A percentile compares a stretch with the other conserved stretches of the same genome.
Conservation (phyloP, 1,284 basidiomycete species). For the Ganoderma resinaceum region DNA sequence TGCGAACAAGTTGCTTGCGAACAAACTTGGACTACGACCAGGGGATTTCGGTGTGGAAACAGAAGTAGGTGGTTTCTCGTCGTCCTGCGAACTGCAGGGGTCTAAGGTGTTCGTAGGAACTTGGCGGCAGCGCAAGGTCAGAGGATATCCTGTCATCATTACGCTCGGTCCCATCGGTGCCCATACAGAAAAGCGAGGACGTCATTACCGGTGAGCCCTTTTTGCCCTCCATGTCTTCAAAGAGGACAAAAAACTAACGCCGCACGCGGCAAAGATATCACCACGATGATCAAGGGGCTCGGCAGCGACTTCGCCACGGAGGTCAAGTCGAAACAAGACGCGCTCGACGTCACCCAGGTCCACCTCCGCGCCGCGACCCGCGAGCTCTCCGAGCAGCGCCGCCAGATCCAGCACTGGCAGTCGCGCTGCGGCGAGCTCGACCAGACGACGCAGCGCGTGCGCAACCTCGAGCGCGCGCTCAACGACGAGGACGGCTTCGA, state of each 20-base stretch:
- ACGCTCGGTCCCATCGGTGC: slow-evolving; percentile 72
- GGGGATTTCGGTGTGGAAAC: slow-evolving; percentile 94
- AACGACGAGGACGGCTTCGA: slow-evolving; percentile 81
- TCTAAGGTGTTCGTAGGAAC: slow-evolving; percentile 54
- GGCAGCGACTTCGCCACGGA: slow-evolving; percentile 84
- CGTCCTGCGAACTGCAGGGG: background rate
- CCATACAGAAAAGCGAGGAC: slow-evolving; percentile 89
- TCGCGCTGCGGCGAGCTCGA: slow-evolving; percentile 77
- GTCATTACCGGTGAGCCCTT: slow-evolving; percentile 76
- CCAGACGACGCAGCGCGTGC: slow-evolving; percentile 76
- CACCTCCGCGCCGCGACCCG: slow-evolving; percentile 91
- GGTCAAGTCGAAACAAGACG: slow-evolving; percentile 87
- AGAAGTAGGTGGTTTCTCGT: slow-evolving; percentile 62
- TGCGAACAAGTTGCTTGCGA: slow-evolving; percentile 90
- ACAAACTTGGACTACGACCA: slow-evolving; percentile 92
- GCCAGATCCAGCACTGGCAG: slow-evolving; percentile 82
- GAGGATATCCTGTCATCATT: slow-evolving; percentile 80
- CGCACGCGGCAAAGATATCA: slow-evolving; percentile 70
- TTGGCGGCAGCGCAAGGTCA: slow-evolving; percentile 70
- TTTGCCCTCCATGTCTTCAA: background rate
- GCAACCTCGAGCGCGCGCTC: slow-evolving; percentile 85
- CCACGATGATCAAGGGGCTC: slow-evolving; percentile 81
- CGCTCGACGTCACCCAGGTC: slow-evolving; percentile 84
- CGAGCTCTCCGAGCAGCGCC: slow-evolving; percentile 89
- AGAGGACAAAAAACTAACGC: background rate